Evolutionary conservation across 257 asterid species (phyloP).

Genomic region (Nicotiana benthamiana): DNA sequence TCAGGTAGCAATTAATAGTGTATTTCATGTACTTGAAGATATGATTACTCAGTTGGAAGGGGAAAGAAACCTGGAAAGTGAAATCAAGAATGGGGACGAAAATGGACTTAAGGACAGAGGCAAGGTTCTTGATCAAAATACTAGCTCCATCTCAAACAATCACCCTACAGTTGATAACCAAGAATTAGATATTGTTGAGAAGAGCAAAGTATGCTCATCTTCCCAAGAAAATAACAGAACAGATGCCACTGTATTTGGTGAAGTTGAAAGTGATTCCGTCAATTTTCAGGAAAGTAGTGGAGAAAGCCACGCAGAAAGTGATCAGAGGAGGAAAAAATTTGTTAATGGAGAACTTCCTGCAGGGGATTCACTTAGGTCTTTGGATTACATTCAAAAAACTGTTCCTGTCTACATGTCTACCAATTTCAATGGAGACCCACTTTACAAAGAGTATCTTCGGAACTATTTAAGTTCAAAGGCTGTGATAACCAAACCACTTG

Average conservation of each 20-base stretch:
- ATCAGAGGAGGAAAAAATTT: constrained; percentile 16
- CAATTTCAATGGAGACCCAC: constrained; percentile 37
- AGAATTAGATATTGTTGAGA: constrained; percentile 23
- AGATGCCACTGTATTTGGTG: background rate
- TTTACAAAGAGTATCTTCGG: constrained; percentile 44
- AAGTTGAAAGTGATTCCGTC: background rate
- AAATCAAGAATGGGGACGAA: constrained; percentile 19
- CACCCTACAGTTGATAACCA: constrained; percentile 13
- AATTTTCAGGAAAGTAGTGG: background rate
- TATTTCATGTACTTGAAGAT: constrained; percentile 73
- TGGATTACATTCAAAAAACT: constrained; percentile 26
- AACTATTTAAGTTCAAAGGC: constrained; percentile 35
- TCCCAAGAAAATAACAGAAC: constrained; percentile 17
- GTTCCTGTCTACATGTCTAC: constrained; percentile 21
- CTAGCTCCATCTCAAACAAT: constrained; percentile 20
- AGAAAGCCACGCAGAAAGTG: constrained; percentile 24
- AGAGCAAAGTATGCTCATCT: constrained; percentile 20
- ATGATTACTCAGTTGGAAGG: constrained; percentile 72
- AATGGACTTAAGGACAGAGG: constrained; percentile 21
- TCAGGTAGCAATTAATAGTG: constrained; percentile 86
- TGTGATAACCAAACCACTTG: constrained; percentile 26
- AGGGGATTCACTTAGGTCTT: constrained; percentile 21
- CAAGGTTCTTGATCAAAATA: constrained; percentile 24
- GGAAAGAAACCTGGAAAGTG: constrained; percentile 32
- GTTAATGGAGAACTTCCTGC: constrained; percentile 29